Evolutionary conservation across 2,329 filamentous ascomycete genomes (phyloP).

Genomic region (Aureobasidium melanogenum): DNA sequence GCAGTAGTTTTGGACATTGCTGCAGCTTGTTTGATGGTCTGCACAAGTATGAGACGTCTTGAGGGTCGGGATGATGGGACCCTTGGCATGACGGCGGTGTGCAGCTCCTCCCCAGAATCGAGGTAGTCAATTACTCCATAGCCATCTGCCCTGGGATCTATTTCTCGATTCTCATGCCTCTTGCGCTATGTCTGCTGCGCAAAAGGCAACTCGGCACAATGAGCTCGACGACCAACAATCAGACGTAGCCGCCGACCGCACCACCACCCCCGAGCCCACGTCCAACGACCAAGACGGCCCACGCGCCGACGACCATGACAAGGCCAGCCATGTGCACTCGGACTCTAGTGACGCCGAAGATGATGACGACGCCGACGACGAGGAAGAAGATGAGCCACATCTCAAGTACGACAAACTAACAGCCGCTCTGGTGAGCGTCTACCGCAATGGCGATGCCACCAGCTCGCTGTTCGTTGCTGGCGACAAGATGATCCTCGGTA

Average conservation of each 20-base stretch:
- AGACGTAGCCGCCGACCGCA: slow-evolving; percentile 21
- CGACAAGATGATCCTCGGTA: slow-evolving; percentile 96
- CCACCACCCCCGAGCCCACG: slow-evolving; percentile 40
- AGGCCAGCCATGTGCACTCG: not conserved
- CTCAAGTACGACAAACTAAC: slow-evolving; percentile 90
- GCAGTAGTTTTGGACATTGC: not conserved
- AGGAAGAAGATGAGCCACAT: slow-evolving; percentile 79
- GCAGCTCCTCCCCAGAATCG: not conserved
- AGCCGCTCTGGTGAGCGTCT: slow-evolving; percentile 66
- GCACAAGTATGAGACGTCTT: not conserved
- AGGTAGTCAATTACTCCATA: not conserved
- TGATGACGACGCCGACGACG: slow-evolving; percentile 30
- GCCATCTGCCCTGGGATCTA: not conserved
- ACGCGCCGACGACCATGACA: not conserved
- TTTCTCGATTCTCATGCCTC: slow-evolving; percentile 19
- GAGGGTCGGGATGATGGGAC: not conserved
- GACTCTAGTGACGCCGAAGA: slow-evolving; percentile 28
- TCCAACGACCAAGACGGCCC: accelerated
- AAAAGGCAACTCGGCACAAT: slow-evolving; percentile 19
- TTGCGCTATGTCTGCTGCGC: slow-evolving; percentile 29
- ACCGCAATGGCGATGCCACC: slow-evolving; percentile 91
- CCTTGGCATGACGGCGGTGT: not conserved
- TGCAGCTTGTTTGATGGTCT: not conserved
- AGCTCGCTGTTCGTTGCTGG: slow-evolving; percentile 83
- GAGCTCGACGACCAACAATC: not conserved